Base-by-base conservation (phyloP, 106 monocot species). In the Allium cepa region DNA sequence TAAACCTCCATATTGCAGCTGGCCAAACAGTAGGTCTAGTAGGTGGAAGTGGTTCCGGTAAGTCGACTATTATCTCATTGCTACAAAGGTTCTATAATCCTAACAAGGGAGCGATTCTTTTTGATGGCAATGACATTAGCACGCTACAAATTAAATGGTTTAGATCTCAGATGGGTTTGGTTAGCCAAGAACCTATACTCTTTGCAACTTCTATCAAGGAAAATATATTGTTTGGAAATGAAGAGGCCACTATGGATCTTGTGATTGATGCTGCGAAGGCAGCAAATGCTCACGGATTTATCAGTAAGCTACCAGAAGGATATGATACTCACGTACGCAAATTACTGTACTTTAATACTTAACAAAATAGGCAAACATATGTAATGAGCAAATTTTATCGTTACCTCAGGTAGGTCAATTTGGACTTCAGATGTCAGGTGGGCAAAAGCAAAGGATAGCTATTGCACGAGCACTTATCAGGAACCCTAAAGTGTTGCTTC, bases 251-350 rank as follows among this genome's bases (percentile, higher is more conserved):
- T 10, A 62, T 75, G 74, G 74, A 74, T 7, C 56, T 58, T 9
- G 48, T 82, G 8, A 51, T 76, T 15, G 76, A 76, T 0, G 79
- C 84, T 0, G 82, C 87, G 57, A 82, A 69, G 84, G 73, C 80
- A 7, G 86, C 94, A 8, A 90, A 94, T 68, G 94, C 94, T 36
- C 87, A 87, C 49, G 63, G 74, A 49, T 94, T 90, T 73, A 80
- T 94, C 7, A 58, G 55, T 9, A 67, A 80, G 69, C 87, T 90
- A 17, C 94, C 86, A 3, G 73, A 84, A 17, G 94, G 87, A 28
- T 94, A 90, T 66, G 87, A 90, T 48, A 90, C 94, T 78, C 18
- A 57, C 56, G 8, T 77, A 77, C 9, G 73, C 36, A 36, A 36
- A 36, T 36, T 36, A 36, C 36, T 36, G 7, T 59, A 45, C 11